Evolutionary conservation across 805 yeast genomes (phyloP).

Genomic region (Kazachstania martiniae): DNA sequence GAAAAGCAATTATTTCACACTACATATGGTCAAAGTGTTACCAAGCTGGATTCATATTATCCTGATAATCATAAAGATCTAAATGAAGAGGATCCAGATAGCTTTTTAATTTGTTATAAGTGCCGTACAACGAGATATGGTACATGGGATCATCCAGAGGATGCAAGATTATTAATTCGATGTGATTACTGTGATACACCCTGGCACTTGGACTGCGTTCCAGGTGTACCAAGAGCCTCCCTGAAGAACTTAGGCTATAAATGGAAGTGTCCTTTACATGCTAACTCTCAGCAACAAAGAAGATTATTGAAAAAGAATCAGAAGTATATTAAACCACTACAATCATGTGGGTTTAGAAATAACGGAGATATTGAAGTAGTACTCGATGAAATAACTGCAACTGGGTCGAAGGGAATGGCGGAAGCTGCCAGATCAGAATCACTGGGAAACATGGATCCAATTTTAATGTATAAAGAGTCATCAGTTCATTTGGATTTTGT

Average conservation of each 20-base stretch:
- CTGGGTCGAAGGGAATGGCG: conserved; percentile 14
- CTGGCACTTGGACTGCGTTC: conserved; percentile 85
- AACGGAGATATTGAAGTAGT: conserved; percentile 50
- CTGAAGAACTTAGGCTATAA: conserved; percentile 64
- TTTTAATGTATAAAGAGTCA: conserved; percentile 17
- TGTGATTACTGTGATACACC: conserved; percentile 78
- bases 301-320: conserved; percentile 45
- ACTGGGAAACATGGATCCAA: conserved; percentile 6
- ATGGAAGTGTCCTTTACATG: conserved; percentile 91
- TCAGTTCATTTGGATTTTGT: conserved; percentile 21
- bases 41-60: conserved; percentile 31
- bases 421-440: conserved; percentile 8
- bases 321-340: conserved; percentile 41
- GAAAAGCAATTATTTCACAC: conserved; percentile 37
- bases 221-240: conserved; percentile 57
- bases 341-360: conserved; percentile 39
- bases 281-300: conserved; percentile 21
- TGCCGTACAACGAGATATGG: conserved; percentile 64
- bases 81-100: conserved; percentile 45
- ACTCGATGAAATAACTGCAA: conserved; percentile 31
- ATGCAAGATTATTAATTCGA: conserved; percentile 44
- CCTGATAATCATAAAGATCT: conserved; percentile 38
- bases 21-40: conserved; percentile 28
- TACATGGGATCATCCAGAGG: conserved; percentile 30
- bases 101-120: conserved; percentile 58